These are phyloP conservation scores for Clitoria ternatea DNA, from an alignment of 306 rosid genomes.

Conservation along the genomic window DNA sequence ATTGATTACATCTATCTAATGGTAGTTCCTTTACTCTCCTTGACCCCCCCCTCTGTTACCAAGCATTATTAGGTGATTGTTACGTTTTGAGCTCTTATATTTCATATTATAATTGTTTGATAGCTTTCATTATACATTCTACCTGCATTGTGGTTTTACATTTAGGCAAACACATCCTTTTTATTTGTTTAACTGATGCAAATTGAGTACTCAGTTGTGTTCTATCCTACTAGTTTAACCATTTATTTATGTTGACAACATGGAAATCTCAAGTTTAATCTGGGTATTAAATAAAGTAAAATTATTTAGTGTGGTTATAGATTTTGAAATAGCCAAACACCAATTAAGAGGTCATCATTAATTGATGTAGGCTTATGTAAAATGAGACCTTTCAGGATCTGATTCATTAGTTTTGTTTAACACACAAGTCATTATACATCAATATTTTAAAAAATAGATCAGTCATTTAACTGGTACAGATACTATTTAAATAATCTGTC, in stretches of 20 bases:
- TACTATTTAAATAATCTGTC: too few relatives aligned
- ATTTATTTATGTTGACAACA: background rate
- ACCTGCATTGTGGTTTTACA: constrained; percentile 10
- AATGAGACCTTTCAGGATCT: too few relatives aligned
- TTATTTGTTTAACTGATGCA: background rate
- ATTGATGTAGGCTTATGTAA: background rate
- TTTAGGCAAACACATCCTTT: background rate
- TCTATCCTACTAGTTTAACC: constrained; percentile 30
- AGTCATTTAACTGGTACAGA: too few relatives aligned
- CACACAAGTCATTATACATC: too few relatives aligned
- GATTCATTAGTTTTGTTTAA: too few relatives aligned
- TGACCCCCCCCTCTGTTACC: background rate
- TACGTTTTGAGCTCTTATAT: background rate
- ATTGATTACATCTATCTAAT: background rate
- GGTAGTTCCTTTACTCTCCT: background rate
- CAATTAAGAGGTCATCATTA: background rate
- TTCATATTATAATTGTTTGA: background rate
- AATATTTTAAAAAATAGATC: too few relatives aligned
- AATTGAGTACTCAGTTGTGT: constrained; percentile 4
- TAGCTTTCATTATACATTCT: background rate
- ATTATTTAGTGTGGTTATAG: background rate
- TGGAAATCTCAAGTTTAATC: constrained; percentile 2
- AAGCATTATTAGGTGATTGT: background rate
- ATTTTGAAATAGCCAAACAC: background rate
- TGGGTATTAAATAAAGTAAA: background rate